phyloP scores from a whole-genome alignment of 345 rosid species.

The Sisymbrium irio region DNA sequence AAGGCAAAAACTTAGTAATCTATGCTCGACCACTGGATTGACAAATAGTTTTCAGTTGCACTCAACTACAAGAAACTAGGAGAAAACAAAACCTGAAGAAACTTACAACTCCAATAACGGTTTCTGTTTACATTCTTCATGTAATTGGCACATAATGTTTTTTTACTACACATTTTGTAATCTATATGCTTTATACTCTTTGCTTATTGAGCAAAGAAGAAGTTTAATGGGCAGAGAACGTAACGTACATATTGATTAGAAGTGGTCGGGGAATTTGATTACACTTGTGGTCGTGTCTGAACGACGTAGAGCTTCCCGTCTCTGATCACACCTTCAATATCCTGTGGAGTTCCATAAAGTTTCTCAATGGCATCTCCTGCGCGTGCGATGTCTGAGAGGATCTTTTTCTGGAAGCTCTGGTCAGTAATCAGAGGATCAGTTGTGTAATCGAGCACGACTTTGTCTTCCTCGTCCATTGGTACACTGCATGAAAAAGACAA shows the following conservation, averaged over 20 bases:
- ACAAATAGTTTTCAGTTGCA: constrained; percentile 8
- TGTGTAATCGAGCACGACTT: constrained; percentile 74
- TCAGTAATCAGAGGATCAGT: constrained; percentile 69
- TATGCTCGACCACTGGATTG: constrained; percentile 2
- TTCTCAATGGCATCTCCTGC: constrained; percentile 85
- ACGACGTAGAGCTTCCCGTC: constrained; percentile 89
- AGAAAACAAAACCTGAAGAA: constrained; percentile 1
- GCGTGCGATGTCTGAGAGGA: constrained; percentile 71
- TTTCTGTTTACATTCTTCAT: not conserved
- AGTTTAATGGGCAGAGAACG: constrained; percentile 2
- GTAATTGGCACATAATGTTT: constrained; percentile 6
- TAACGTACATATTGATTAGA: not conserved
- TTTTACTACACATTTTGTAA: constrained; percentile 2
- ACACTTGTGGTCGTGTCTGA: constrained; percentile 97
- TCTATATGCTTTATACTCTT: constrained; percentile 20
- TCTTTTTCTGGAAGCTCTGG: constrained; percentile 54
- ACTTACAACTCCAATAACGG: not conserved
- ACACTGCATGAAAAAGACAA: constrained; percentile 51
- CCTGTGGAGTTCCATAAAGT: constrained; percentile 84
- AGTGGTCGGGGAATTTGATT: constrained; percentile 26
- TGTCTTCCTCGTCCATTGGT: constrained; percentile 93
- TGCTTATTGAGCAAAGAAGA: constrained; percentile 12
- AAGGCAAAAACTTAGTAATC: not conserved
- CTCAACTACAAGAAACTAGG: not conserved
- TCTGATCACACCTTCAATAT: constrained; percentile 90